A percentile compares a stretch with the other conserved stretches of the same genome.
phyloP scores from a whole-genome alignment of 805 yeast species.

The Yarrowia divulgata region DNA sequence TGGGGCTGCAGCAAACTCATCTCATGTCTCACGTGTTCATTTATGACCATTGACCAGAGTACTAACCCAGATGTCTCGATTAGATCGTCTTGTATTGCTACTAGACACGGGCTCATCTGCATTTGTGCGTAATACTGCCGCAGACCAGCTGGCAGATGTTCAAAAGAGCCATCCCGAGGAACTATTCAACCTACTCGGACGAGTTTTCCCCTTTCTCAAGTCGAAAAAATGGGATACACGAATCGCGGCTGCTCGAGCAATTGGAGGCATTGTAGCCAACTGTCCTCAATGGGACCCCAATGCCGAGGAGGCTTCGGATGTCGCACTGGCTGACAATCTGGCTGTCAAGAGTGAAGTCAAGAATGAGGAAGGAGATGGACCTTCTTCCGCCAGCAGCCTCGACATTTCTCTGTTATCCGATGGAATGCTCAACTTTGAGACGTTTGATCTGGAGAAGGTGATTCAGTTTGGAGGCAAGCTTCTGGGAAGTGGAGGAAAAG shows the following conservation, averaged over 20 bases:
- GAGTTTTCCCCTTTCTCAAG: slow-evolving; percentile 88
- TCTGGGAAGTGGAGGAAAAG: slow-evolving; percentile 68
- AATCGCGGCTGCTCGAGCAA: slow-evolving; percentile 90
- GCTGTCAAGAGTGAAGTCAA: slow-evolving; percentile 29
- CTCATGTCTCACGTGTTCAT: not conserved
- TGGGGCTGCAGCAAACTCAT: not conserved
- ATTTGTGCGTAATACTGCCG: slow-evolving; percentile 93
- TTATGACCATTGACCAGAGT: not conserved
- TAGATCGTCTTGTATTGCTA: slow-evolving; percentile 63
- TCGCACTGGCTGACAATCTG: slow-evolving; percentile 25
- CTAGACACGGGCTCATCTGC: slow-evolving; percentile 95
- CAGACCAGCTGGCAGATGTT: slow-evolving; percentile 92
- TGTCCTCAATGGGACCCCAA: slow-evolving; percentile 88
- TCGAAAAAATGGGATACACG: slow-evolving; percentile 95
- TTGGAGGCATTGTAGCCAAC: slow-evolving; percentile 88
- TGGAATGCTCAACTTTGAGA: slow-evolving; percentile 48
- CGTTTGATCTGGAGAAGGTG: slow-evolving; percentile 51
- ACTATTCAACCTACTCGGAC: slow-evolving; percentile 75
- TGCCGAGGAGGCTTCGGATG: slow-evolving; percentile 42
- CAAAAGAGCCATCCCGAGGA: slow-evolving; percentile 97
- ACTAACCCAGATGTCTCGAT: slow-evolving; percentile 54
- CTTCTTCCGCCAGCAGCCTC: slow-evolving; percentile 31
- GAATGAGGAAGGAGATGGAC: slow-evolving; percentile 39
- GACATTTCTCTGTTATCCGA: slow-evolving; percentile 27
- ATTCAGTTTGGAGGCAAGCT: slow-evolving; percentile 56